Conservation (phyloP, 2,329 filamentous ascomycete genomes). For the Leptoxyphium fumago region DNA sequence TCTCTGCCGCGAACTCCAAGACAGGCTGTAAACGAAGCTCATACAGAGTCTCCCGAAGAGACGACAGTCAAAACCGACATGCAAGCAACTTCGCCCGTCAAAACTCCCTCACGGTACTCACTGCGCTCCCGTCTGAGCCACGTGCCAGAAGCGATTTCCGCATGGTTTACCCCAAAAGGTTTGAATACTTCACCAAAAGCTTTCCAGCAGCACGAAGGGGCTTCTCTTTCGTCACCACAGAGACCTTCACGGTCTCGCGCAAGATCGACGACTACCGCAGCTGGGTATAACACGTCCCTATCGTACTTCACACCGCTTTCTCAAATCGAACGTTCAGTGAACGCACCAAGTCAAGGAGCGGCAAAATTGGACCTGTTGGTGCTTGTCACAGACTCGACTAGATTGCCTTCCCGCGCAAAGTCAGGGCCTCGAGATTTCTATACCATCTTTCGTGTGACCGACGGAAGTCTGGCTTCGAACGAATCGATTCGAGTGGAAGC, state of each 20-base stretch:
- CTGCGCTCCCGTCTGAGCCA: constrained; percentile 16
- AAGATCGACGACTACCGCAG: constrained; percentile 12
- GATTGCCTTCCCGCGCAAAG: constrained; percentile 22
- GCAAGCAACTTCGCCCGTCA: background rate
- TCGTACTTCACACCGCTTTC: constrained; percentile 32
- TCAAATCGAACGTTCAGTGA: constrained; percentile 24
- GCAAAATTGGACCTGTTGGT: constrained; percentile 30
- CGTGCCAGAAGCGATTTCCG: constrained; percentile 20
- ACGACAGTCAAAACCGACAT: too few species aligned
- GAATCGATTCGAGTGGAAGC: constrained; percentile 20
- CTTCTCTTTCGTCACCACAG: background rate
- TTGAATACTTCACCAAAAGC: constrained; percentile 1
- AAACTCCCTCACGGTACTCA: constrained; percentile 12
- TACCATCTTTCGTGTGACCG: constrained; percentile 27
- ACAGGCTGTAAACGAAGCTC: too few species aligned
- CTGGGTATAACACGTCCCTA: constrained; percentile 25
- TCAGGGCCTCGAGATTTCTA: constrained; percentile 29
- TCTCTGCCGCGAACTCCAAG: too few species aligned
- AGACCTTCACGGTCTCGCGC: background rate
- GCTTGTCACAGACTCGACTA: constrained; percentile 23
- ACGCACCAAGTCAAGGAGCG: constrained; percentile 20
- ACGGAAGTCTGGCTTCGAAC: constrained; percentile 17
- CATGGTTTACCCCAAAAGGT: constrained; percentile 21
- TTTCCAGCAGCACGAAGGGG: background rate
- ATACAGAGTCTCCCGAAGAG: too few species aligned